A percentile compares a stretch with the other conserved stretches of the same genome.
Conservation (phyloP, 139 green algal species). For the Micractinium conductrix region DNA sequence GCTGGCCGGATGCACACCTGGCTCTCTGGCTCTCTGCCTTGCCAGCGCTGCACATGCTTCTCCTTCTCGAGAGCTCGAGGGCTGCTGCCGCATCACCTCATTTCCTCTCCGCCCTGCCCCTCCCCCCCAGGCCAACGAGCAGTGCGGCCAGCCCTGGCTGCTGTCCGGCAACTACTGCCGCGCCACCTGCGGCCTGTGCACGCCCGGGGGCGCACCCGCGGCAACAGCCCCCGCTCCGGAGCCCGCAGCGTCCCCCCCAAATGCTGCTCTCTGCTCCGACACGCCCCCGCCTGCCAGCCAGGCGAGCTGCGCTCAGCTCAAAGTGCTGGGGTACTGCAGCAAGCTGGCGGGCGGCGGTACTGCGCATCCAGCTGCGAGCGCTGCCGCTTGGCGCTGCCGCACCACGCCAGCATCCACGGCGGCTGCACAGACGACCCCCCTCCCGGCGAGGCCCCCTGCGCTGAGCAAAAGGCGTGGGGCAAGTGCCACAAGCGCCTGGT, state of each 20-base stretch:
- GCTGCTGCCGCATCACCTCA: too few relatives aligned
- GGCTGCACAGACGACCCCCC: conserved; percentile 30
- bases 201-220: neutral
- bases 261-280: conserved; percentile 28
- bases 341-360: conserved; percentile 39
- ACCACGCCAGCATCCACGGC: too few relatives aligned
- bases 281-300: neutral
- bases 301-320: conserved; percentile 48
- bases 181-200: neutral
- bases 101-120: neutral
- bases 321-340: conserved; percentile 48
- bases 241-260: neutral
- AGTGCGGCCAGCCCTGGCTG: conserved; percentile 23
- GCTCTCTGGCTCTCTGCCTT: too few relatives aligned
- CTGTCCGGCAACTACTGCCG: conserved; percentile 10
- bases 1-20: too few relatives aligned
- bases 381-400: too few relatives aligned
- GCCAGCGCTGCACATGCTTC: too few relatives aligned
- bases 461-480: conserved; percentile 50
- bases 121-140: neutral
- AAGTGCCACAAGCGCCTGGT: conserved; percentile 46
- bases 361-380: conserved; percentile 42
- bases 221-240: neutral
- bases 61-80: too few relatives aligned
- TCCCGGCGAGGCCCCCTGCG: conserved; percentile 17